Base-by-base conservation (phyloP, 1,139 yeast genomes). In the Pichia sp. region DNA sequence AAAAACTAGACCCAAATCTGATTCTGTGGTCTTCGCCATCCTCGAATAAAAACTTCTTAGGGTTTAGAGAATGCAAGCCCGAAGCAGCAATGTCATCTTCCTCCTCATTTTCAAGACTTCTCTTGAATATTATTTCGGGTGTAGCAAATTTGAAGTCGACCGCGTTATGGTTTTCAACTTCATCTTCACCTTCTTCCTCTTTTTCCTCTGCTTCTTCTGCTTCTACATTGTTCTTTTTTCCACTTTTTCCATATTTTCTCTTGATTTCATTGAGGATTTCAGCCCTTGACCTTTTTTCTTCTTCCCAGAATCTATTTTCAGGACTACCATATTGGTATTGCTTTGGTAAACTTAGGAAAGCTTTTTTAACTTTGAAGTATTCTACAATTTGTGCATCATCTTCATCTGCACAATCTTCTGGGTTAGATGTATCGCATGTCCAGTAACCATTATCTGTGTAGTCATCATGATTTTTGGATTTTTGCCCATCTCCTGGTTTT, bases 111-210 rank as follows among this genome's bases (percentile, higher is more conserved):
- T 44, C 43, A 13, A 31, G 5, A 23, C 42, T 13, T 54, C 55
- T 37, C 36, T 46, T 40, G 43, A 42, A 37, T 10, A 50, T 44
- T 34, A 52, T 51, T 22, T 58, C 51, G 5, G 53, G 53, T 2
- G 60, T 50, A 1, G 62, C 62, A 49, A 60, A 60, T 39, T 55
- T 48, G n/a, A 60, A 50, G 9, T 57, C 58, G n/a, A 58, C 41
- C 4, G 56, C 52, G 16, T 48, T 43, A 10, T n/a, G 21, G 13
- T 45, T 13, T 26, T 30, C 46, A 5, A 9, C 39, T 34, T 16
- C 8, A 8, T 12, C 37, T 16, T 48, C n/a, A 12, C 16, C 41
- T 16, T 48, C n/a, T 30, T 41, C 34, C 12, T 21, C 23, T 23
- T 18, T 13, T 26, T 21, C 21, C 31, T 39, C 8, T 41, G 37